Percentiles rank a stretch among this genome's conserved stretches.
phyloP scores from a whole-genome alignment of 1,284 basidiomycete species.

The Ganoderma multipileum region DNA sequence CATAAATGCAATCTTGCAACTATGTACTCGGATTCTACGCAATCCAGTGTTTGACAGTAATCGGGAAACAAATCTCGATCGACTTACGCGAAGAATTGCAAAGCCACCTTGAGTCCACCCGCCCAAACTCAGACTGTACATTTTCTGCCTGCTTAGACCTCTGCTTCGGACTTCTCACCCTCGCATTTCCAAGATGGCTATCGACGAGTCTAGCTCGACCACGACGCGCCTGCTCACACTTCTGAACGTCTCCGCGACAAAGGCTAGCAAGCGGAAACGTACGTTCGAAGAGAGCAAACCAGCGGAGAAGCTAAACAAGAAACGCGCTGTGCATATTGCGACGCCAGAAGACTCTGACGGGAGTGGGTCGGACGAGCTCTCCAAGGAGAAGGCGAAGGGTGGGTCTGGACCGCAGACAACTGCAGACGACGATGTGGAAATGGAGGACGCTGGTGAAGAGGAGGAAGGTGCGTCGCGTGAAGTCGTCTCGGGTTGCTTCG shows the following conservation, averaged over 20 bases:
- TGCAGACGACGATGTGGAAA: slow-evolving; percentile 29
- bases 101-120: too few relatives aligned
- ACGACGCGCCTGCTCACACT: slow-evolving; percentile 89
- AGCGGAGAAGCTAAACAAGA: slow-evolving; percentile 71
- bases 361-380: background rate
- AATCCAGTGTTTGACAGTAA: background rate
- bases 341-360: slow-evolving; percentile 21
- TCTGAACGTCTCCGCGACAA: slow-evolving; percentile 90
- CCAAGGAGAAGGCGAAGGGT: slow-evolving; percentile 30
- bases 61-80: slow-evolving; percentile 3
- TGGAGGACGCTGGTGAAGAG: slow-evolving; percentile 34
- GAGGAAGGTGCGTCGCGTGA: slow-evolving; percentile 6
- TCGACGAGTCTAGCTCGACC: slow-evolving; percentile 54
- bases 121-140: background rate
- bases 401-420: slow-evolving; percentile 27
- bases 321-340: slow-evolving; percentile 39
- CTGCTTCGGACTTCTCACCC: background rate
- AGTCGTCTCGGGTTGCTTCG: background rate
- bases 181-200: slow-evolving; percentile 30
- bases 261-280: slow-evolving; percentile 64
- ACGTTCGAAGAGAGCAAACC: slow-evolving; percentile 50
- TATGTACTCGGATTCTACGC: background rate
- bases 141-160: background rate
- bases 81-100: background rate
- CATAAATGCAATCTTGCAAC: background rate